Conservation (phyloP, 805 yeast species). For the Zygotorulaspora florentina region DNA sequence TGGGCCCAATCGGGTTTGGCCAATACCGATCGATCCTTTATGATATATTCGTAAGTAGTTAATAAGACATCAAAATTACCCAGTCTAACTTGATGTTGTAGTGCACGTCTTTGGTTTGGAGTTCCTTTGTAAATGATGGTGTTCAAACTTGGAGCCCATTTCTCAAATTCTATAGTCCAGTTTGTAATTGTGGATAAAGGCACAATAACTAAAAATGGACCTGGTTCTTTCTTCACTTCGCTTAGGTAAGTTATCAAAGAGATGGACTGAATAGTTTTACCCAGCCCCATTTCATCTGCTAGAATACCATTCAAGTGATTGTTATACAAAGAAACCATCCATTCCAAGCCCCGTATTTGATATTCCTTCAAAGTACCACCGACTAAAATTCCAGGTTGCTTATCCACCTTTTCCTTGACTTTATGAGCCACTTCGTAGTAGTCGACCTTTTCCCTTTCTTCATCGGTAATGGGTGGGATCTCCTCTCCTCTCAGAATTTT, state of each 20-base stretch:
- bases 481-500: constrained; percentile 33
- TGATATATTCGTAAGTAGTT: constrained; percentile 79
- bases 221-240: constrained; percentile 61
- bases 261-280: constrained; percentile 87
- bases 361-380: constrained; percentile 81
- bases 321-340: constrained; percentile 97
- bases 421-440: constrained; percentile 81
- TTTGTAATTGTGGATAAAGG: constrained; percentile 81
- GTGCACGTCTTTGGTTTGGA: constrained; percentile 62
- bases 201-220: constrained; percentile 74
- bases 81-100: constrained; percentile 58
- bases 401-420: constrained; percentile 58
- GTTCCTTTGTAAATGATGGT: constrained; percentile 75
- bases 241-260: constrained; percentile 67
- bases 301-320: constrained; percentile 94
- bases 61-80: constrained; percentile 73
- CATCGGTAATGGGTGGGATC: constrained; percentile 39
- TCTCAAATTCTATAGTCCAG: constrained; percentile 82
- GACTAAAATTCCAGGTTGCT: constrained; percentile 64
- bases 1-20: constrained; percentile 72
- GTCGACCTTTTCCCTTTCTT: constrained; percentile 64
- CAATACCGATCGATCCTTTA: constrained; percentile 68
- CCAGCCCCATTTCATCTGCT: constrained; percentile 99
- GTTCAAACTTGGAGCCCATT: constrained; percentile 80
- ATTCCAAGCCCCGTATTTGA: constrained; percentile 88